A percentile compares a stretch with the other conserved stretches of the same genome.
Evolutionary conservation across 2,329 filamentous ascomycete genomes (phyloP).

Genomic region (Penicillium decumbens): DNA sequence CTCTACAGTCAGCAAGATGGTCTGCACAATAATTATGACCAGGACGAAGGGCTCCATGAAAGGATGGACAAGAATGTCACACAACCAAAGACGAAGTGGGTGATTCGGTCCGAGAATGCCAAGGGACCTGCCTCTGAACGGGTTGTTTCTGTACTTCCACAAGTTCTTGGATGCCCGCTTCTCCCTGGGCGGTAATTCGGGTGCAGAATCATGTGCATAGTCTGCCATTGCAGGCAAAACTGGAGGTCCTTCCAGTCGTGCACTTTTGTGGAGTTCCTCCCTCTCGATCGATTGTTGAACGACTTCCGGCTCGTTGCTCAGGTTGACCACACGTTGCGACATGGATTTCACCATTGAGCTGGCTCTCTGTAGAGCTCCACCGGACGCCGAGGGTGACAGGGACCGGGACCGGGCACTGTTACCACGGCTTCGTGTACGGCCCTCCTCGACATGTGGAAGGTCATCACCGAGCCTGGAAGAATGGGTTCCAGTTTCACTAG

Average conservation of each 20-base stretch:
- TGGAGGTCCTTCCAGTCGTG: slow-evolving; percentile 51
- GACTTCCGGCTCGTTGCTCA: slow-evolving; percentile 86
- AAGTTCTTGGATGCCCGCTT: slow-evolving; percentile 38
- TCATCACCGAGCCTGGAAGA: slow-evolving; percentile 59
- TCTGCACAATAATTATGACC: slow-evolving; percentile 80
- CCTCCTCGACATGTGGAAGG: slow-evolving; percentile 56
- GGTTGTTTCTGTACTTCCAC: slow-evolving; percentile 57
- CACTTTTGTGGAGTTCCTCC: slow-evolving; percentile 51
- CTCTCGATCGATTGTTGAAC: slow-evolving; percentile 66
- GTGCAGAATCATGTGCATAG: slow-evolving; percentile 43
- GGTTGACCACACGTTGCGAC: slow-evolving; percentile 95
- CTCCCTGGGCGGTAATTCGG: slow-evolving; percentile 35
- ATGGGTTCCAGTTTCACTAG: slow-evolving; percentile 51
- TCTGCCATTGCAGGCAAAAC: slow-evolving; percentile 47
- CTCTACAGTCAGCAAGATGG: slow-evolving; percentile 81
- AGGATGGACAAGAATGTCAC: slow-evolving; percentile 79
- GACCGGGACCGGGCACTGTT: slow-evolving; percentile 46
- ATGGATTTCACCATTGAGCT: slow-evolving; percentile 76
- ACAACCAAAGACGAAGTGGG: slow-evolving; percentile 66
- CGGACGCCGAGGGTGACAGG: slow-evolving; percentile 59
- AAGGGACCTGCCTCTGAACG: slow-evolving; percentile 77
- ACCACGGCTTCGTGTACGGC: slow-evolving; percentile 54
- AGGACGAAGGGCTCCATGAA: slow-evolving; percentile 82
- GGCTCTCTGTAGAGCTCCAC: slow-evolving; percentile 61
- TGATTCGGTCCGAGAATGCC: slow-evolving; percentile 80